Evolutionary conservation across 441 rosid genomes (phyloP), one percentile per base, ranked within the genome.

Genomic region (Erodium texanum): DNA sequence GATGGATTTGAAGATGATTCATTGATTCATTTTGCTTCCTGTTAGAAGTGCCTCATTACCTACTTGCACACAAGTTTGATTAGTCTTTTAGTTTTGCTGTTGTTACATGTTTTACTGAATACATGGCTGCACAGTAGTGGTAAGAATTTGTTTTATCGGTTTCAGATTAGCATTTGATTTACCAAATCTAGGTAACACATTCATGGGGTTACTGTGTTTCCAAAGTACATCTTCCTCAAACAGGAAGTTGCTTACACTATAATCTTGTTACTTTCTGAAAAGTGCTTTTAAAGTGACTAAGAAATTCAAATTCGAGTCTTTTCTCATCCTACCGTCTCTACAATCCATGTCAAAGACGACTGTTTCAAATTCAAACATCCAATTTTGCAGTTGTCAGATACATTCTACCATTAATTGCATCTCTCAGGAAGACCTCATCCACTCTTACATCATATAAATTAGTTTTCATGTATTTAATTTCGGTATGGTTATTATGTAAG

Each of bases 81-180:
- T 22, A 20, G 63, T 58, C 32, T 59, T 59, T 23, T 59, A 23
- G 29, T 59, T 59, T 58, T 22, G 27, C 0, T 14, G 29, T 58
- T 59, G 11, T 59, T 59, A 8, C 14, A 22, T 59, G 64, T 23
- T 59, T 59, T 23, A 22, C 29, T 59, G 27, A 23, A 20, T 59
- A 24, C 64, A 22, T 59, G 64, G n/a, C 5, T 23, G 1, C 6
- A 9, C 63, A 58, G 29, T 22, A 58, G 27, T 20, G 63, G 29
- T 58, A 22, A 58, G 19, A 58, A 20, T 34, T 34, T 34, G 12
- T 22, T 59, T 59, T 24, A 23, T 23, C 14, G 5, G 16, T 59
- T 59, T 34, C 32, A 59, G 64, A 22, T 59, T 59, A 59, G 32
- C 64, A 59, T 59, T 59, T 59, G 64, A 23, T 59, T 3, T 59